Percentiles rank a stretch among this genome's conserved stretches.
Conservation (phyloP, 805 yeast species). For the Saccharomyces mikatae region DNA sequence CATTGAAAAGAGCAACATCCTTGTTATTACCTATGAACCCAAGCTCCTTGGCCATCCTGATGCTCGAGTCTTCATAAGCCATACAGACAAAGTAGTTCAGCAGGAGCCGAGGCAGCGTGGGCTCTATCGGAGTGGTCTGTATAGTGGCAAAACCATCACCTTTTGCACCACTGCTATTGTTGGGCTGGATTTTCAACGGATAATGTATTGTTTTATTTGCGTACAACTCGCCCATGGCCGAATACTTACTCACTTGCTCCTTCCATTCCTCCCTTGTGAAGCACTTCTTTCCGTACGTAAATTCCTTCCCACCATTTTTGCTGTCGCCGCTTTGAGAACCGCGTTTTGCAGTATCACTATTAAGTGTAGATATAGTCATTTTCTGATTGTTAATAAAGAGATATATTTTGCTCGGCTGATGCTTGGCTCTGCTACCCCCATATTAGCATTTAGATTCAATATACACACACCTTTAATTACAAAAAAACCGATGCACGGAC, state of each 20-base stretch:
- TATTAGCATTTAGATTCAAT: not conserved
- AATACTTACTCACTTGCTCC: conserved; percentile 11
- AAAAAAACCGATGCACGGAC: not conserved
- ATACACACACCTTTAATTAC: not conserved
- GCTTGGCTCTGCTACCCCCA: not conserved
- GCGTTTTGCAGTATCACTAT: not conserved
- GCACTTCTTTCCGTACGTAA: conserved; percentile 9
- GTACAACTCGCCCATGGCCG: conserved; percentile 1
- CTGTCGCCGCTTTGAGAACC: not conserved
- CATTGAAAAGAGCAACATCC: conserved; percentile 27
- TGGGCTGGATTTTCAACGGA: not conserved
- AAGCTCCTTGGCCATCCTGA: conserved; percentile 52
- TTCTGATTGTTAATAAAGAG: not conserved
- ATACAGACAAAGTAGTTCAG: conserved; percentile 70
- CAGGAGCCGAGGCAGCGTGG: conserved; percentile 36
- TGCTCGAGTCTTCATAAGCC: conserved; percentile 65
- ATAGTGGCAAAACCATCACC: not conserved
- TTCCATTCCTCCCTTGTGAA: conserved; percentile 25
- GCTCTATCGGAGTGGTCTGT: conserved; percentile 31
- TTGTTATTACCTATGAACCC: conserved; percentile 24
- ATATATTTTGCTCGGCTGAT: not conserved
- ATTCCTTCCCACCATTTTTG: not conserved
- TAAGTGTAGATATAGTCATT: not conserved
- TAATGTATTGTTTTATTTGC: not conserved
- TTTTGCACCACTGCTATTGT: not conserved